Evolutionary conservation across 2,329 filamentous ascomycete species (phyloP), one percentile per base, ranked within the genome.

Genomic region (Lachnellula suecica): DNA sequence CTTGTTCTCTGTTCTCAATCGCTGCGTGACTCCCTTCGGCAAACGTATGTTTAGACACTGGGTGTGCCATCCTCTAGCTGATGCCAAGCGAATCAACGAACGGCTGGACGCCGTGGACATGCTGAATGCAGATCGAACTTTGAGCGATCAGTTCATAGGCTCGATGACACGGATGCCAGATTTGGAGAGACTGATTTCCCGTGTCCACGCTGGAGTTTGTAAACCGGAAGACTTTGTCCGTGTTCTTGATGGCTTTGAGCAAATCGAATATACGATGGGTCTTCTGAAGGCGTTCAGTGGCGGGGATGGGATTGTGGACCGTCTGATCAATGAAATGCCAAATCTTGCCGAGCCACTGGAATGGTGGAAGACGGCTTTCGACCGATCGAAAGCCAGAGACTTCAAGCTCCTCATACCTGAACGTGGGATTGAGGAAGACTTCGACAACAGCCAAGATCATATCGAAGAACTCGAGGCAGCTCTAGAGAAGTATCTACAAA

Each of bases 11-110:
- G 83, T 99, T 58, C 81, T 99, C 47, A 97, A 99, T 69, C 85
- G 91, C 47, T 99, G 94, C 67, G 87, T 97, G 57, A 97, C 94
- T 3, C 93, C 94, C 0, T 99, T 99, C 66, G 94, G 94, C 52
- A 99, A 99, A 73, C 88, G 94, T 10, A 84, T 96, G 69, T 91
- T 99, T 70, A 88, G 92, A 49, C 91, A 96, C 69, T 99, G 94
- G 94, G 88, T 99, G 2, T 97, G 93, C 64, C 94, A 99, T 70
- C 94, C 94, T 2, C 77, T 99, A 13, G 91, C 91, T 68, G 88
- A 96, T 70, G 85, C 89, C 5, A 74, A 79, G 34, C 91, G 88
- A 66, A 97, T 99, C 74, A 96, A 97, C 64, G 91, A 95, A 59
- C 84, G 94, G 5, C 77, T 99, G 10, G 92, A 99, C 72, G 94